phyloP scores from a whole-genome alignment of 2,329 filamentous ascomycete genomes.

The Diplodia mutila region DNA sequence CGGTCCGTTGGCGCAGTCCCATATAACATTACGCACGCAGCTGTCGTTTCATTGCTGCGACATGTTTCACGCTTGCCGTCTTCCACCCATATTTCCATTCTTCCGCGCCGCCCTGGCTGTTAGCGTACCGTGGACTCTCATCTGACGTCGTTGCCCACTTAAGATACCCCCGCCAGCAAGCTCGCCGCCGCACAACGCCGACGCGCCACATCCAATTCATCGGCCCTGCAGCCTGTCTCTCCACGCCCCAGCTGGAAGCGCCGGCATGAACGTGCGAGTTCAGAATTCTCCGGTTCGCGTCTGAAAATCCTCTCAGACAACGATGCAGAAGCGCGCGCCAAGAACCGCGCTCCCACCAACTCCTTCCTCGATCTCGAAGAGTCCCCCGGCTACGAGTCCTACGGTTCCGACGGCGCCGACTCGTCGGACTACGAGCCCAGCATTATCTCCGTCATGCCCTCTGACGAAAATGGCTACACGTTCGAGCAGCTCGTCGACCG shows the following conservation, averaged over 20 bases:
- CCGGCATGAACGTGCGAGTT: conserved; percentile 53
- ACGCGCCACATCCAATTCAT: conserved; percentile 52
- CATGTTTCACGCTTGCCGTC: conserved; percentile 24
- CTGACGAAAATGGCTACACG: conserved; percentile 63
- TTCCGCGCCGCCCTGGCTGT: conserved; percentile 9
- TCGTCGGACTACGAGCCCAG: conserved; percentile 63
- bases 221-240: conserved; percentile 46
- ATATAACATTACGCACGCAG: conserved; percentile 25
- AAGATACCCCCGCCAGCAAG: conserved; percentile 29
- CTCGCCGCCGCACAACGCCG: conserved; percentile 43
- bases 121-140: conserved; percentile 1
- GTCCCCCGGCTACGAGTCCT: conserved; percentile 68
- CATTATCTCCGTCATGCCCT: conserved; percentile 41
- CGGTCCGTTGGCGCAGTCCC: conserved; percentile 21
- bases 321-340: conserved; percentile 32
- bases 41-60: conserved; percentile 24
- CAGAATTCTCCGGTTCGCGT: conserved; percentile 47
- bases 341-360: conserved; percentile 40
- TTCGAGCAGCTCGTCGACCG: conserved; percentile 71
- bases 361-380: conserved; percentile 71
- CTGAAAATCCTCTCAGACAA: conserved; percentile 34
- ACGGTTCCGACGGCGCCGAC: conserved; percentile 69
- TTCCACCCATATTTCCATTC: conserved; percentile 20
- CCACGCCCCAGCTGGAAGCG: conserved; percentile 43
- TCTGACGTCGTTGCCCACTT: conserved; percentile 23